phyloP scores from a whole-genome alignment of 2,329 filamentous ascomycete species.

The Alternaria viburni region DNA sequence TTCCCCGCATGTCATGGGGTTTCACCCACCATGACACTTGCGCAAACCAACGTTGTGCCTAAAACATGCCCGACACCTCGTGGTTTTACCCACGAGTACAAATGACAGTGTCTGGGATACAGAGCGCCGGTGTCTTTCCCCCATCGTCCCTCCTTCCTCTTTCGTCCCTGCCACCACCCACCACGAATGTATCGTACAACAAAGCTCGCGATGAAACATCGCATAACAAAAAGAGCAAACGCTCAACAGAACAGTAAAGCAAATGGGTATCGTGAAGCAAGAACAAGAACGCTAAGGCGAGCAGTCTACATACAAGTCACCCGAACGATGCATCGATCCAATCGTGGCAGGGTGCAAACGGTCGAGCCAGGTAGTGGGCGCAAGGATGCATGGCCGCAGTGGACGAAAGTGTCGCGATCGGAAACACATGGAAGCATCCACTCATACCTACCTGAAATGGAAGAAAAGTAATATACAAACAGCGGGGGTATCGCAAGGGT shows the following conservation, averaged over 20 bases:
- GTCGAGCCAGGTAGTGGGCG: slow-evolving; percentile 16
- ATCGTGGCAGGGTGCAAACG: slow-evolving; percentile 7
- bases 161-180: not conserved
- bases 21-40: slow-evolving; percentile 8
- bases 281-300: not conserved
- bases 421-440: slow-evolving; percentile 25
- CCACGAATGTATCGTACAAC: not conserved
- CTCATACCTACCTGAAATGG: slow-evolving; percentile 24
- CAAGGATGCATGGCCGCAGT: slow-evolving; percentile 15
- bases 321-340: not conserved
- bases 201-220: not conserved
- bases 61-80: not conserved
- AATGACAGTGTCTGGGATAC: not conserved
- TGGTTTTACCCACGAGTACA: slow-evolving; percentile 14
- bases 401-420: slow-evolving; percentile 17
- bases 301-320: slow-evolving; percentile 14
- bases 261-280: slow-evolving; percentile 19
- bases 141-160: not conserved
- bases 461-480: not conserved
- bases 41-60: not conserved
- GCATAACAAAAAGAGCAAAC: not conserved
- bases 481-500: slow-evolving; percentile 17
- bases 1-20: slow-evolving; percentile 3
- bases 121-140: not conserved
- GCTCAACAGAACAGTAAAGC: not conserved